Evolutionary conservation across 805 yeast species (phyloP), one percentile per base, ranked within the genome.

Genomic region (Cyberlindnera amylophila): DNA sequence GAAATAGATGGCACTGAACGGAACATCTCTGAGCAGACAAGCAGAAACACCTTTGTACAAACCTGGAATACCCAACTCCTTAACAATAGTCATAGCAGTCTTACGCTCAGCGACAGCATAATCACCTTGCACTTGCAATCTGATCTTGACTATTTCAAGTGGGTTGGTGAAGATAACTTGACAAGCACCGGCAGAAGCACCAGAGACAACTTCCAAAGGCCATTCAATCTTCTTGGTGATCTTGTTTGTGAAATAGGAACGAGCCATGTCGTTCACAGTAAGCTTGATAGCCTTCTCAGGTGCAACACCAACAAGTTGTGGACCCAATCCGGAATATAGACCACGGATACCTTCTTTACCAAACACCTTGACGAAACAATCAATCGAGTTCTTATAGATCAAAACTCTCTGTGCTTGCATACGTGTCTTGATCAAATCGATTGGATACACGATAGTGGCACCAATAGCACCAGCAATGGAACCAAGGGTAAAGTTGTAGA

Each of bases 381-480:
- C 97, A 18, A 81, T 47, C 8, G 96, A 89, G 57, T 86, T 88
- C 48, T 75, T 77, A 65, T 91, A 91, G 36, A 80, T 67, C 1
- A 82, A 67, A 38, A 77, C 78, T 51, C 88, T 78, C 69, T 91
- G 98, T 47, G 95, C 95, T 68, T 91, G 99, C 95, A 91, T 88
- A 64, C 98, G 79, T 5, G 99, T 91, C 68, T 91, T 91, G 51
- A 91, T 89, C 62, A 93, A 72, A 66, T 91, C 99, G 52, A 93
- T 93, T 26, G 99, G 99, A 63, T 91, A 91, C 34, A 91, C 99
- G 13, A 85, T 86, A 6, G 96, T 87, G n/a, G 99, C 97, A 49
- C 99, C 99, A 64, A 91, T 81, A 54, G 96, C 93, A 45, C 99
- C 99, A 26, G 99, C 98, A 38, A 90, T 74, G 4, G 97, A 88